phyloP scores from a whole-genome alignment of 441 rosid species.

The Croton setiger region DNA sequence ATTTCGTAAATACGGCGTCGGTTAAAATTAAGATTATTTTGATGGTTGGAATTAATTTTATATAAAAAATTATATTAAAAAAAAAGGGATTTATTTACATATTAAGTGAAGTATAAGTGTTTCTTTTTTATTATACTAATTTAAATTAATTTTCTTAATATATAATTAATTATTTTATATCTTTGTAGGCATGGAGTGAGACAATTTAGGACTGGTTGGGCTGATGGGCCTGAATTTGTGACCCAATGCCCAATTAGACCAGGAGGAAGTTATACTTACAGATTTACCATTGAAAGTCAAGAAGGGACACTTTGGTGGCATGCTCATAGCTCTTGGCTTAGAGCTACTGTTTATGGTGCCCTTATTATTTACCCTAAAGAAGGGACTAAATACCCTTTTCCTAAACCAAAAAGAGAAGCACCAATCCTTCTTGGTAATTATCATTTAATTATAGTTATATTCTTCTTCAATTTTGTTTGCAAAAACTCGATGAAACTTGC shows the following conservation, averaged over 20 bases:
- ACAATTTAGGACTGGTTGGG: constrained; percentile 84
- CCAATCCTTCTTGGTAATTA: constrained; percentile 63
- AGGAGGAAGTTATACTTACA: constrained; percentile 68
- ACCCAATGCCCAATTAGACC: constrained; percentile 93
- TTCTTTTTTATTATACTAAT: no score
- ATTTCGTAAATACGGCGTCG: no score
- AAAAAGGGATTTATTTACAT: no score
- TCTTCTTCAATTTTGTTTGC: no score
- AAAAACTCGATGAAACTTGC: no score
- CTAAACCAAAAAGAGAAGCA: constrained; percentile 62
- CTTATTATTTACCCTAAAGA: constrained; percentile 58
- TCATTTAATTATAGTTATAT: no score
- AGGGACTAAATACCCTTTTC: constrained; percentile 66
- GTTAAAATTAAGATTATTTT: no score
- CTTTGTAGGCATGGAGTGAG: constrained; percentile 73
- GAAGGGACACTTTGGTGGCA: constrained; percentile 98
- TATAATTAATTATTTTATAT: neutral
- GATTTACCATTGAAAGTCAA: constrained; percentile 76
- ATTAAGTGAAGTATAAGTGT: no score
- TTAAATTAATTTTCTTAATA: no score
- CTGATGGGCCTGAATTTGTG: constrained; percentile 91
- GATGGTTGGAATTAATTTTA: no score
- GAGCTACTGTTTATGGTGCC: constrained; percentile 92
- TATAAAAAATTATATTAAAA: no score
- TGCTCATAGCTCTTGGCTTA: constrained; percentile 94